Percentiles rank a stretch among this genome's conserved stretches.
Evolutionary conservation across 768 basidiomycete species (phyloP).

Genomic region (Pulveroboletus frians): DNA sequence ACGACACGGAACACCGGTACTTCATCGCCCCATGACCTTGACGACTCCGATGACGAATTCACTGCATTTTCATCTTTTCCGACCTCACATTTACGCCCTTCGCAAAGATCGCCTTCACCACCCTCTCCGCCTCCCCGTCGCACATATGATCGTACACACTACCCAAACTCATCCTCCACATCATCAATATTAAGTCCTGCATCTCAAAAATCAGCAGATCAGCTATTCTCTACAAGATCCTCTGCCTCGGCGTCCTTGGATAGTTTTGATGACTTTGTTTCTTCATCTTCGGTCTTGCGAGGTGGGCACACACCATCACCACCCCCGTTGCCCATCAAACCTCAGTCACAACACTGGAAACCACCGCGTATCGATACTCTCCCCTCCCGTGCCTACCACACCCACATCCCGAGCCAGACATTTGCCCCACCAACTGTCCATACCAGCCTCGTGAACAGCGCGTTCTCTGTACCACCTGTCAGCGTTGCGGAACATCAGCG

Average conservation of each 20-base stretch:
- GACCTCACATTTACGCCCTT: constrained; percentile 7
- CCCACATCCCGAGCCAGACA: constrained; percentile 18
- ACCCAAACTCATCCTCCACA: constrained; percentile 21
- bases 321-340: constrained; percentile 38
- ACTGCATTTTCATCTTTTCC: constrained; percentile 42
- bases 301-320: constrained; percentile 40
- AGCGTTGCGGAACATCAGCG: constrained; percentile 49
- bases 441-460: constrained; percentile 11
- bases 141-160: constrained; percentile 20
- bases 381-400: constrained; percentile 12
- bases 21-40: constrained; percentile 17
- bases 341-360: constrained; percentile 2
- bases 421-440: constrained; percentile 9
- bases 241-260: constrained; percentile 33
- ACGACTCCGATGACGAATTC: constrained; percentile 45
- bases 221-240: constrained; percentile 15
- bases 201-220: constrained; percentile 21
- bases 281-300: constrained; percentile 20
- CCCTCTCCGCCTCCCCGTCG: constrained; percentile 29
- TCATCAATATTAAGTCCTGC: constrained; percentile 24
- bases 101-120: constrained; percentile 19
- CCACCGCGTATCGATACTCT: constrained; percentile 10
- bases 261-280: constrained; percentile 46
- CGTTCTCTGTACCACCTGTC: constrained; percentile 16
- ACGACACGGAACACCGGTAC: background rate